Evolutionary conservation across 306 rosid species (phyloP), one percentile per base, ranked within the genome.

Genomic region (Cucumis cinereus): DNA sequence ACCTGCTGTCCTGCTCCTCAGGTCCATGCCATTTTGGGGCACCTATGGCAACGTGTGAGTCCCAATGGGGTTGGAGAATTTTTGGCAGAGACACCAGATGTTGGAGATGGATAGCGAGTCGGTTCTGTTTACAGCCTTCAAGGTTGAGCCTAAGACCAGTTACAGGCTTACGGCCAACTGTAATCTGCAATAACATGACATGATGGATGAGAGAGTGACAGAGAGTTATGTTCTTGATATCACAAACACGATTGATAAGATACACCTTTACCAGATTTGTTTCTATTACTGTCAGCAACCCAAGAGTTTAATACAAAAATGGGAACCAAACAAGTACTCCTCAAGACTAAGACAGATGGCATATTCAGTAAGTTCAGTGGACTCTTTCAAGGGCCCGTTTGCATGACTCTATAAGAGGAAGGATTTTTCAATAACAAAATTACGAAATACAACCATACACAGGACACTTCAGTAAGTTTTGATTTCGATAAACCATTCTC

Each of bases 21-120:
- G 98, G 99, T 69, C 99, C 99, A 56, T 90, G 98, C 99, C 99
- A 95, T 83, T 80, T 89, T 36, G 97, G 99, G 26, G 99, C 99
- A 55, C 99, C 99, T 19, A 95, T 92, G 73, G 98, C 97, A 83
- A 95, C 78, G 78, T 94, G 97, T 4, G 89, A 74, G 58, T 90
- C 98, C 97, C 98, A 94, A 47, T 94, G 97, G 35, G 98, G 97
- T 78, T 90, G 96, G 75, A 94, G 93, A 81, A 79, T 94, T 77
- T 94, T 95, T 0, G 99, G 99, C 62, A 92, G 97, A 55, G 98
- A 95, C 55, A 92, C 97, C 73, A 95, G 77, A 83, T 95, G 99
- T 81, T 95, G 97, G 85, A 95, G 81, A 88, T 95, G 92, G 70
- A 95, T 88, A 6, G 97, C 90, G 0, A 95, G 91, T 57, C 99